phyloP scores from a whole-genome alignment of 176 grass and related monocot genomes.

The Thinopyrum elongatum region DNA sequence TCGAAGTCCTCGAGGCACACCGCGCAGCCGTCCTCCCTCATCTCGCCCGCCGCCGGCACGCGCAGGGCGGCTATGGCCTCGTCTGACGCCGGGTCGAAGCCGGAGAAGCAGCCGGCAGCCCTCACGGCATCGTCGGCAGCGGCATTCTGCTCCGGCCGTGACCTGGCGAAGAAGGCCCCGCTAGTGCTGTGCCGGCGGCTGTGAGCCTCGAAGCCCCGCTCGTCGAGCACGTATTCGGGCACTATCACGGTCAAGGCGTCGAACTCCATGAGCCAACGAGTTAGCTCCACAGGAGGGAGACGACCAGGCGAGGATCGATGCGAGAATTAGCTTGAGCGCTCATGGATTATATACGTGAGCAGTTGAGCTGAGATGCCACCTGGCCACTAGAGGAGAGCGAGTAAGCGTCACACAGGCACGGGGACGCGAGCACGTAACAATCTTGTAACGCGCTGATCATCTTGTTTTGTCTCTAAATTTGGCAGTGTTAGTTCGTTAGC shows the following conservation, averaged over 20 bases:
- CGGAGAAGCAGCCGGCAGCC: not conserved
- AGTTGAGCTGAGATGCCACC: not conserved
- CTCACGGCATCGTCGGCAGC: not conserved
- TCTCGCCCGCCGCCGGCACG: not conserved
- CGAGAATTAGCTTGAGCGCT: not conserved
- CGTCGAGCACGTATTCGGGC: not conserved
- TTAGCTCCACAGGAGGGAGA: not conserved
- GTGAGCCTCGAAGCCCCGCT: not conserved
- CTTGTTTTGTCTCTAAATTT: not conserved
- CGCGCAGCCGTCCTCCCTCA: not conserved
- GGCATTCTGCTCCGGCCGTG: not conserved
- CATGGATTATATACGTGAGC: not conserved
- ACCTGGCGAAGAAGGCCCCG: not conserved
- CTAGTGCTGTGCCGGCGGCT: not conserved
- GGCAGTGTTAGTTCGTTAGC: not conserved
- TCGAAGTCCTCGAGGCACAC: conserved; percentile 5
- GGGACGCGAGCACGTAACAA: not conserved
- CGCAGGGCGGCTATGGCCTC: not conserved
- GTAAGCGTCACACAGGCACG: not conserved
- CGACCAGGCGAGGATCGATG: not conserved
- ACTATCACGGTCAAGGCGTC: not conserved
- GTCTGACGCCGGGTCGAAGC: not conserved
- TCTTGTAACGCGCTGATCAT: not conserved
- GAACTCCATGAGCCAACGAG: not conserved
- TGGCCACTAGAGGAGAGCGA: not conserved